Evolutionary conservation across 352 stramenopile species (phyloP).

Genomic region (Phytophthora foliorum): DNA sequence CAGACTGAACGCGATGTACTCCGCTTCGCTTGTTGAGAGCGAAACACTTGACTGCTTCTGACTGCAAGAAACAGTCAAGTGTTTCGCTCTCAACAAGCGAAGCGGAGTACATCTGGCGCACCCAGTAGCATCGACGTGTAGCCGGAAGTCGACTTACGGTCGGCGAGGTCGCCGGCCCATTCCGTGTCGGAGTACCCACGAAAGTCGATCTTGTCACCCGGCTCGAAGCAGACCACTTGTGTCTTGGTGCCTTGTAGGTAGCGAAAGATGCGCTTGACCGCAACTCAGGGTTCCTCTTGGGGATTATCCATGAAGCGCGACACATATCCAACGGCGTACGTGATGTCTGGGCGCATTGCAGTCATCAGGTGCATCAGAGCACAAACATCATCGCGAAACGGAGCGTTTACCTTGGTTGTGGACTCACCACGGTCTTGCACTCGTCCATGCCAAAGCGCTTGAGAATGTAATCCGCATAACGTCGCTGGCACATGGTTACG

Average conservation of each 20-base stretch:
- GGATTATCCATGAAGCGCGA: constrained; percentile 35
- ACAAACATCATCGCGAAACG: no score
- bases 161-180: constrained; percentile 1
- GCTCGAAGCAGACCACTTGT: constrained; percentile 20
- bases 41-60: neutral
- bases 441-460: no score
- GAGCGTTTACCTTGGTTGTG: neutral
- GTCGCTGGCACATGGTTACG: no score
- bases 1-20: neutral
- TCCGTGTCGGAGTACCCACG: constrained; percentile 21
- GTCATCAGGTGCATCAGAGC: neutral
- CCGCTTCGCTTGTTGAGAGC: neutral
- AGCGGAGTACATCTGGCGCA: no score
- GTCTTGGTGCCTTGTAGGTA: constrained; percentile 33
- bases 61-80: no score
- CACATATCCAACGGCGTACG: constrained; percentile 13
- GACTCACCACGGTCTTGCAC: no score
- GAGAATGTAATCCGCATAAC: no score
- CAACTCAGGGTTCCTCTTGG: constrained; percentile 24
- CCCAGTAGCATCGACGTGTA: no score
- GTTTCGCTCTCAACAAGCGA: no score
- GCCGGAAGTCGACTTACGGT: neutral
- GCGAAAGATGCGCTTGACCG: constrained; percentile 27
- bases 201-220: constrained; percentile 13
- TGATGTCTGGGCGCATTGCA: constrained; percentile 24